These are phyloP conservation scores for Wallacemonas sp. DNA, from an alignment of 208 protist genomes.

Conservation along the genomic window DNA sequence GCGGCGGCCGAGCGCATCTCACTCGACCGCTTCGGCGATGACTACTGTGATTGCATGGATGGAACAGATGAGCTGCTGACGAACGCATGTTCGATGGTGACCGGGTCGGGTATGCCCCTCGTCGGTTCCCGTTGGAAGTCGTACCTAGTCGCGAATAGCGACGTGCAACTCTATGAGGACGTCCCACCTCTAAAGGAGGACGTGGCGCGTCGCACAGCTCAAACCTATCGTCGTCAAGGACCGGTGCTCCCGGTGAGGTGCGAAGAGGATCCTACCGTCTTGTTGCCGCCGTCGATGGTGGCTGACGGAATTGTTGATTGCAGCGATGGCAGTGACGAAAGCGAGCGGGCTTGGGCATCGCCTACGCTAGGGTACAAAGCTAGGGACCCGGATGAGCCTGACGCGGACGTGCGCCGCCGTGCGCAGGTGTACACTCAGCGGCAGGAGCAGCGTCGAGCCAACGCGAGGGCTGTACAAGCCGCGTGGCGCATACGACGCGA, in stretches of 20 bases:
- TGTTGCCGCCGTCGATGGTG: slow-evolving; percentile 63
- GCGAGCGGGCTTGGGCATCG: not conserved
- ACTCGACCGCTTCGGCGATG: slow-evolving; percentile 59
- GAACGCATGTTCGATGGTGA: slow-evolving; percentile 69
- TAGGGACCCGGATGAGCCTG: not conserved
- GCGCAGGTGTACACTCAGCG: too few species aligned
- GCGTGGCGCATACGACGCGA: not conserved
- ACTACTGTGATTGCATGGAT: slow-evolving; percentile 87
- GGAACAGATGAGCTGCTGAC: slow-evolving; percentile 76
- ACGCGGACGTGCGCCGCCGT: not conserved
- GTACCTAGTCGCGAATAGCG: slow-evolving; percentile 37
- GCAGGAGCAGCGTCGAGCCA: not conserved
- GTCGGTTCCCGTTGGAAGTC: slow-evolving; percentile 41
- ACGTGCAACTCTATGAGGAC: slow-evolving; percentile 52
- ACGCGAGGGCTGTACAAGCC: not conserved
- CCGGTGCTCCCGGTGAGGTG: slow-evolving; percentile 59
- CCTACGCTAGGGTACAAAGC: not conserved
- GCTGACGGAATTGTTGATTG: slow-evolving; percentile 77
- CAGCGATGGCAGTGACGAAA: slow-evolving; percentile 68
- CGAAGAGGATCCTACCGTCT: slow-evolving; percentile 21
- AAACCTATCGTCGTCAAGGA: slow-evolving; percentile 23
- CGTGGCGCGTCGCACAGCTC: slow-evolving; percentile 12
- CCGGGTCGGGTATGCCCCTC: slow-evolving; percentile 38
- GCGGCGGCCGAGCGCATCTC: slow-evolving; percentile 51
- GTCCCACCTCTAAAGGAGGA: slow-evolving; percentile 19